These are phyloP conservation scores for Breviolum minutum DNA, from an alignment of 73 alveolate genomes.

Conservation along the genomic window DNA sequence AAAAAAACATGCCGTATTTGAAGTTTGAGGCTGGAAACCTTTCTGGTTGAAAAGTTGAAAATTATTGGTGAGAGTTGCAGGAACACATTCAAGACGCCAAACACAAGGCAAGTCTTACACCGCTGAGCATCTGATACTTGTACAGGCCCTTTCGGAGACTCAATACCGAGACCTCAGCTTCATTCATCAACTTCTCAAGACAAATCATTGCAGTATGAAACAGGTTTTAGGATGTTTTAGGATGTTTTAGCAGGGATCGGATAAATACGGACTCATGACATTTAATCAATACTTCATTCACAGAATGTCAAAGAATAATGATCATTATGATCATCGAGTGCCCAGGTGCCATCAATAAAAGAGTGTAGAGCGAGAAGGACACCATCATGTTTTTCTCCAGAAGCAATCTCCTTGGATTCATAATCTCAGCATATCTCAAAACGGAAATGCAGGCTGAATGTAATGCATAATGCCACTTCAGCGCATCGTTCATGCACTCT, in stretches of 20 bases:
- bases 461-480: too few relatives aligned
- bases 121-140: conserved; percentile 33
- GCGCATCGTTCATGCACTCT: too few relatives aligned
- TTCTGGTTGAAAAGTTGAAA: too few relatives aligned
- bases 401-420: not conserved
- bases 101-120: not conserved
- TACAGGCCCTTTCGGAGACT: conserved; percentile 72
- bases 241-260: too few relatives aligned
- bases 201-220: not conserved
- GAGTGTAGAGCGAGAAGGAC: conserved; percentile 76
- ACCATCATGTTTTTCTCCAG: conserved; percentile 85
- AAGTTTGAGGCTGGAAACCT: too few relatives aligned
- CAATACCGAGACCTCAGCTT: conserved; percentile 37
- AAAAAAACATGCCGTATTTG: not conserved
- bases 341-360: conserved; percentile 51
- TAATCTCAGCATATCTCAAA: not conserved
- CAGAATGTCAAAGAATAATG: too few relatives aligned
- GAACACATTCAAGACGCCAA: not conserved
- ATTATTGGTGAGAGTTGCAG: too few relatives aligned
- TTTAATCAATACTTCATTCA: too few relatives aligned
- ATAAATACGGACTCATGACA: too few relatives aligned
- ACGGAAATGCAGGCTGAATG: too few relatives aligned
- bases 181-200: not conserved
- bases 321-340: too few relatives aligned
- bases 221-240: too few relatives aligned